Evolutionary conservation across 2,329 filamentous ascomycete genomes (phyloP).

Genomic region (Trichophyton verrucosum): DNA sequence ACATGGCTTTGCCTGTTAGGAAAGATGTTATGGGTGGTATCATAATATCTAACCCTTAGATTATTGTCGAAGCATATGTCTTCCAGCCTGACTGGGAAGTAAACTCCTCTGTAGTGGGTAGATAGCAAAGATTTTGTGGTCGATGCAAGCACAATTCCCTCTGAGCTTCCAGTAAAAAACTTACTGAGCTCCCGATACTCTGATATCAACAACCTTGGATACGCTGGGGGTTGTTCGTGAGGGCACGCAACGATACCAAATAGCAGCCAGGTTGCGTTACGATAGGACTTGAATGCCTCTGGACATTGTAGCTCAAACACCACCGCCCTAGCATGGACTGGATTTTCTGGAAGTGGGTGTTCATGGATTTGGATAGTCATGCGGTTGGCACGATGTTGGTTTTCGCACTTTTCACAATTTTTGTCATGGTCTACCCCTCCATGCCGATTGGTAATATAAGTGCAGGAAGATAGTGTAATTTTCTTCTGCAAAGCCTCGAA

Average conservation of each 20-base stretch:
- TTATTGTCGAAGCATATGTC: constrained; percentile 38
- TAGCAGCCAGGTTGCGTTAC: constrained; percentile 41
- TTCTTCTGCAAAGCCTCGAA: constrained; percentile 28
- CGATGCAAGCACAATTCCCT: constrained; percentile 33
- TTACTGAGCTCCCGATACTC: constrained; percentile 23
- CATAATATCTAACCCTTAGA: constrained; percentile 38
- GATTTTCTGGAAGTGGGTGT: constrained; percentile 34
- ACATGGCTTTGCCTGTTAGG: constrained; percentile 18
- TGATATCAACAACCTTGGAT: constrained; percentile 20
- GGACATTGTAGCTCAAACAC: constrained; percentile 44
- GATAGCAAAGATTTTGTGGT: constrained; percentile 35
- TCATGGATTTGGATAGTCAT: constrained; percentile 40
- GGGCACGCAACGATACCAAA: not conserved
- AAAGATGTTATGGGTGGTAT: constrained; percentile 31
- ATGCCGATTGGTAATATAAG: constrained; percentile 13
- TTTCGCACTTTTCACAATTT: constrained; percentile 36
- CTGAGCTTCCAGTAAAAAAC: constrained; percentile 13
- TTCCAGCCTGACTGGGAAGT: constrained; percentile 31
- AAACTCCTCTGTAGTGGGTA: constrained; percentile 37
- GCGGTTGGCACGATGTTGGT: constrained; percentile 23
- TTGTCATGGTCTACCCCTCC: constrained; percentile 22
- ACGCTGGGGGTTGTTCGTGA: not conserved
- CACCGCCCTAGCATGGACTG: constrained; percentile 29
- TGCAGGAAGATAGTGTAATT: constrained; percentile 24
- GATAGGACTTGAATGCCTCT: constrained; percentile 35